Evolutionary conservation across 345 rosid genomes (phyloP).

Genomic region (Eucalyptus erythrocorys): DNA sequence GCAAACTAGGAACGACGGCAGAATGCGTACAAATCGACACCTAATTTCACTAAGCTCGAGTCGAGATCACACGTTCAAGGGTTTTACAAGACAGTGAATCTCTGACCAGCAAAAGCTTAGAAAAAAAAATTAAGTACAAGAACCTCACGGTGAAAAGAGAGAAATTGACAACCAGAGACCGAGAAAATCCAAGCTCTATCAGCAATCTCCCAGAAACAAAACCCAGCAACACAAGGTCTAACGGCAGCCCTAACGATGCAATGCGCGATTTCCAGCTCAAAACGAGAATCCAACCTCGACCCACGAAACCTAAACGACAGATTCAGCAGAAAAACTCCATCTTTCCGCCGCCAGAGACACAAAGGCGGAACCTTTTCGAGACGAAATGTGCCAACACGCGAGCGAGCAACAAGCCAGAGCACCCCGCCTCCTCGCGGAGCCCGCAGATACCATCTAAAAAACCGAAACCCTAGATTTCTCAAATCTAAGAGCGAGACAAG

Average conservation of each 20-base stretch:
- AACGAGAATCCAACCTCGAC: background rate
- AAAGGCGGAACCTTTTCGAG: background rate
- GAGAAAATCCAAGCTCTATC: background rate
- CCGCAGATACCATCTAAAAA: background rate
- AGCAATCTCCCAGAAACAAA: background rate
- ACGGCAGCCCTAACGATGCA: background rate
- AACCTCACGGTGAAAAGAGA: background rate
- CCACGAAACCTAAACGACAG: background rate
- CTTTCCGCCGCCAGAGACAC: background rate
- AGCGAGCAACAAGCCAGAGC: background rate
- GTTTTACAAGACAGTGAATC: background rate
- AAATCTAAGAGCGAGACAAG: background rate
- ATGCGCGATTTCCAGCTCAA: background rate
- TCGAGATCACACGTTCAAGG: background rate
- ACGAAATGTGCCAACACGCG: background rate
- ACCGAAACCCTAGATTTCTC: slow-evolving; percentile 33
- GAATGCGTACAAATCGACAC: background rate
- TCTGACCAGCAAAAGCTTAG: background rate
- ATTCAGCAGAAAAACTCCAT: background rate
- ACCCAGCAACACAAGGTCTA: background rate
- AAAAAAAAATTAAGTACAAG: background rate
- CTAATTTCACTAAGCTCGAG: background rate
- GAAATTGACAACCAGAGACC: background rate
- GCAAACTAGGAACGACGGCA: background rate
- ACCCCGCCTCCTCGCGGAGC: background rate